Evolutionary conservation across 1,284 basidiomycete species (phyloP), one percentile per base, ranked within the genome.

Genomic region (Microbotryum lychnidis-dioicae): DNA sequence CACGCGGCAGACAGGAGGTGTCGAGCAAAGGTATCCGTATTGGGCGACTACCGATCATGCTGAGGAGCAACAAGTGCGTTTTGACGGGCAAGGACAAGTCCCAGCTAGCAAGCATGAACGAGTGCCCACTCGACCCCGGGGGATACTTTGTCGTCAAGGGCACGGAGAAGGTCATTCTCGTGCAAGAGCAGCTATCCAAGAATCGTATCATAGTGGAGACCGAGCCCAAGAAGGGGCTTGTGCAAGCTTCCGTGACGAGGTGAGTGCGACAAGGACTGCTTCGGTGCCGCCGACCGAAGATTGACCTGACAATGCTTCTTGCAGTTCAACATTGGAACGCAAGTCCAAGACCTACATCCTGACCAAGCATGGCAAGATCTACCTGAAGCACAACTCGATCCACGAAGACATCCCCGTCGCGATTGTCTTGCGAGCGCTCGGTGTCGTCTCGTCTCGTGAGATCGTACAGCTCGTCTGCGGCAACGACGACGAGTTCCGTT

Each of bases 61-160:
- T 99, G 61, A 80, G 93, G 65, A 92, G 89, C 74, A 93, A 87
- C 80, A 91, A 97, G 75, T 97, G 92, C 75, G 86, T 91, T 54
- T 78, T 99, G 65, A 86, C 86, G 14, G 86, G 85, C 14, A 83
- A 84, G 71, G 84, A 79, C 18, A 88, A 93, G 63, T 82, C 83
- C 25, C 84, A 93, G 70, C 80, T 98, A 20, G 93, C 92, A 23
- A 81, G 83, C 54, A 93, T 97, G 89, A 87, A 84, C 37, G 96
- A 99, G 76, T 99, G 96, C 74, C 96, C 96, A 0, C 80, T 98
- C 62, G 97, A 99, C 77, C 96, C 96, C 3, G 96, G 96, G n/a
- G 96, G 96, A 8, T 98, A 98, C 76, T 99, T 99, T 77, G 89
- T 99, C 61, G 94, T 98, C 57, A 97, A 96, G 76, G 96, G 96